Evolutionary conservation across 2,329 filamentous ascomycete genomes (phyloP), one percentile per base, ranked within the genome.

Genomic region (Ophiocordyceps camponoti-rufipedis): DNA sequence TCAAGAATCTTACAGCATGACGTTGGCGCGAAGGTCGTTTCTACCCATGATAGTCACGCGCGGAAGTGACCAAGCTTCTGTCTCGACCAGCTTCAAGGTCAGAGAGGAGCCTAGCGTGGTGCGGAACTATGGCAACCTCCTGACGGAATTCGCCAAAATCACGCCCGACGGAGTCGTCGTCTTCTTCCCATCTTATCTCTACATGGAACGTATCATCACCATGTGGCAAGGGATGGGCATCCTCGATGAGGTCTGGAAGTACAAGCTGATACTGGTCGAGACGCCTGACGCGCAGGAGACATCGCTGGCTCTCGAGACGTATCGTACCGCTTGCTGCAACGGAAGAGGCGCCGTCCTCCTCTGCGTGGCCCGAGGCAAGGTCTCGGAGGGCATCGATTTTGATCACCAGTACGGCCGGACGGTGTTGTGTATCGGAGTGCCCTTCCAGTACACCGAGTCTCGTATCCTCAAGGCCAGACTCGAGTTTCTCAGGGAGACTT

Each of bases 191-290:
- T 94, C 87, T 0, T 98, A 98, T 56, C 74, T 98, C 1, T 98
- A 98, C 66, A 96, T 98, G 91, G 91, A 98, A 60, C 91, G 83
- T 45, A 96, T 96, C 59, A 95, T 98, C 60, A 89, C 83, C 60
- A 94, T 94, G 79, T 98, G 91, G 91, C 91, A 98, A 62, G 87
- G 86, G 46, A 96, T 96, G 88, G 87, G 87, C 28, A 94, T 96
- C 50, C 70, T 98, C 33, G 91, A 98, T 63, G 84, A 91, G 58
- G 87, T 98, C 31, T 98, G 91, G 91, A 95, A 94, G 62, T 95
- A 94, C 69, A 98, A 98, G 62, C 74, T 98, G 52, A 95, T 98
- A 52, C 73, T 98, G 8, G 91, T 98, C 48, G 91, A 98, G 68
- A 98, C 93, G 0, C 91, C 91, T 0, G 91, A 98, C 60, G 86